Base-by-base conservation (phyloP, 2,329 filamentous ascomycete species). In the Lithohypha guttulata region DNA sequence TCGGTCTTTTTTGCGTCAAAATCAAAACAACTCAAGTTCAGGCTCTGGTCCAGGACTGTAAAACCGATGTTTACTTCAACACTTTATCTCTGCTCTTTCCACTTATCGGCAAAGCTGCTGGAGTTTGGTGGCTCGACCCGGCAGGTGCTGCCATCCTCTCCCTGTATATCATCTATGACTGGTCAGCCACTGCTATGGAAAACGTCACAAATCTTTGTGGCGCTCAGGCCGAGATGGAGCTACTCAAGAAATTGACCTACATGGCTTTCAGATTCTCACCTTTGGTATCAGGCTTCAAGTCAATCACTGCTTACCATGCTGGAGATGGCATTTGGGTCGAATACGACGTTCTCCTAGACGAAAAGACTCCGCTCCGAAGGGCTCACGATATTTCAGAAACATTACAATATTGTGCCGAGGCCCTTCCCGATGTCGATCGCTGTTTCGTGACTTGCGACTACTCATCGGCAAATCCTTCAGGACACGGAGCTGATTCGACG, bases 111-210 rank as follows among this genome's bases (percentile, higher is more conserved):
- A 64, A 71, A 48, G 63, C 71, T 34, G 62, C 70, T 3, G 54
- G 71, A 17, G 51, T 79, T 10, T 82, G 78, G 77, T 81, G 77
- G 77, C 64, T 82, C 10, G 78, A 82, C 53, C 70, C 70, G 5
- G 17, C 71, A 0, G 78, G 77, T 39, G 78, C 77, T 3, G 69
- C 71, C 0, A 51, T 80, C 0, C 62, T 82, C 0, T 79, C 77
- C 0, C 56, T 80, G 3, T 80, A 71, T 60, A 79, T 82, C 55
- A 80, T 81, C 49, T 75, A 72, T 56, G 78, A 81, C 58, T 81
- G 77, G 78, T 70, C 70, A 1, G 65, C 67, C 31, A 81, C 77
- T 0, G 74, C 68, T 44, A 64, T 76, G 33, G 65, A 73, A 39
- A 77, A 78, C 47, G 67, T 79, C 32, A 68, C 67, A 1, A 66